Evolutionary conservation across 2,329 filamentous ascomycete genomes (phyloP), one percentile per base, ranked within the genome.

Genomic region (Didymella arachidicola): DNA sequence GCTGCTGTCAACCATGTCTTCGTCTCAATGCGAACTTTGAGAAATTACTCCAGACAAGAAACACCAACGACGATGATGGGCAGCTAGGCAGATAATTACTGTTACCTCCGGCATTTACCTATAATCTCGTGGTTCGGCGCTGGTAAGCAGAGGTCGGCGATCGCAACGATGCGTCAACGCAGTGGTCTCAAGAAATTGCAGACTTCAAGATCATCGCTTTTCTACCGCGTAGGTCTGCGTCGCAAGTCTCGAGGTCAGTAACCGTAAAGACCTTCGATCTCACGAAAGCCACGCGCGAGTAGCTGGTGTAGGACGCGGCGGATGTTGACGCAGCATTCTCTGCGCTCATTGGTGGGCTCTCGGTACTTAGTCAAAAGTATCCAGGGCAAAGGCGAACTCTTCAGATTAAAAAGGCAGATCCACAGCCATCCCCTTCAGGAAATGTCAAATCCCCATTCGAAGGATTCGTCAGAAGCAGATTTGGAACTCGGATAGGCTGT

Each of bases 241-340:
- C 30, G 12, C 29, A 45, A 16, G 30, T 19, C 5, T 38, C 30
- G 2, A 29, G 32, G 7, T 53, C 32, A 4, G 32, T 46, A 1
- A 46, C 32, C 4, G 14, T 45, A 25, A 46, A 45, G 26, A 39
- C 25, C 7, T 29, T 53, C 8, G 50, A 53, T 30, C 8, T 53
- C 4, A 29, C 30, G 11, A 46, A 53, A 16, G 25, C n/a, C 8
- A 38, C 41, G 12, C 30, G 32, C 30, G n/a, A 25, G 50, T 41
- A 53, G 50, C 50, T 53, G 11, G 59, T 57, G 1, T 19, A 60
- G 2, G 42, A 50, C 3, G 50, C 72, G 7, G 30, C 52, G 38
- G 67, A 64, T 1, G 36, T 69, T 6, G 65, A 72, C 41, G 66
- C 59, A 2, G 57, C 72, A 0, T 50, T 74, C 26, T 70, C 63